Percentiles rank a stretch among this genome's conserved stretches.
These are phyloP conservation scores for Dalbergia cultrata DNA, from an alignment of 306 rosid species.

Conservation along the genomic window DNA sequence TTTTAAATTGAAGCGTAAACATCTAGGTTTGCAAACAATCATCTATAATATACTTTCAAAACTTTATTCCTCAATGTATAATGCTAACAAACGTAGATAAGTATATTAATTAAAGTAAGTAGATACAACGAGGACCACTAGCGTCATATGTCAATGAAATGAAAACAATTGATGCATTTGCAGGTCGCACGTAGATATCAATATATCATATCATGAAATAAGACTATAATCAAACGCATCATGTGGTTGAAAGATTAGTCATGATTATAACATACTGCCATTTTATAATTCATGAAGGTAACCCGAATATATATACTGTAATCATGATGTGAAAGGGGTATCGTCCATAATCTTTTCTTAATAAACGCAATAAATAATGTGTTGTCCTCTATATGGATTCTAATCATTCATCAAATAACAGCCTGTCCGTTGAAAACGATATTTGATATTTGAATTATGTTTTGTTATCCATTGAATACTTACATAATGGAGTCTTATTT, in stretches of 20 bases:
- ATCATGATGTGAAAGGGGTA: slow-evolving; percentile 47
- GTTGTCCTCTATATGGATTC: not conserved
- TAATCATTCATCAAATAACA: slow-evolving; percentile 18
- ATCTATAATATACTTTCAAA: not conserved
- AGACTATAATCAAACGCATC: not conserved
- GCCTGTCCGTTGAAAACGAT: slow-evolving; percentile 36
- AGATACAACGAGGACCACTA: slow-evolving; percentile 26
- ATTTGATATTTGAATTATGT: slow-evolving; percentile 1
- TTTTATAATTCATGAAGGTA: slow-evolving; percentile 25
- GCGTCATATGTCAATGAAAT: slow-evolving; percentile 40
- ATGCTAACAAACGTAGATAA: not conserved
- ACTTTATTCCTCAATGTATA: not conserved
- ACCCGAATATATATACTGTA: slow-evolving; percentile 4
- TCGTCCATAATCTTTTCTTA: not conserved
- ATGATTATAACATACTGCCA: not conserved
- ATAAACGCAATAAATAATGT: not conserved
- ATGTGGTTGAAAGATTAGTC: slow-evolving; percentile 32
- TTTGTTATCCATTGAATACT: slow-evolving; percentile 25
- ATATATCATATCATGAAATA: not conserved
- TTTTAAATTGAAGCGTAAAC: slow-evolving; percentile 44
- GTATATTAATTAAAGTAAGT: not conserved
- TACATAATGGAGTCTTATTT: slow-evolving; percentile 20
- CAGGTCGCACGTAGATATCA: slow-evolving; percentile 24
- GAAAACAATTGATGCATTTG: not conserved
- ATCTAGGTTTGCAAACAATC: slow-evolving; percentile 1